Percentiles rank a stretch among this genome's conserved stretches.
Conservation (phyloP, 2,329 filamentous ascomycete genomes). For the Phialocephala sp. region DNA sequence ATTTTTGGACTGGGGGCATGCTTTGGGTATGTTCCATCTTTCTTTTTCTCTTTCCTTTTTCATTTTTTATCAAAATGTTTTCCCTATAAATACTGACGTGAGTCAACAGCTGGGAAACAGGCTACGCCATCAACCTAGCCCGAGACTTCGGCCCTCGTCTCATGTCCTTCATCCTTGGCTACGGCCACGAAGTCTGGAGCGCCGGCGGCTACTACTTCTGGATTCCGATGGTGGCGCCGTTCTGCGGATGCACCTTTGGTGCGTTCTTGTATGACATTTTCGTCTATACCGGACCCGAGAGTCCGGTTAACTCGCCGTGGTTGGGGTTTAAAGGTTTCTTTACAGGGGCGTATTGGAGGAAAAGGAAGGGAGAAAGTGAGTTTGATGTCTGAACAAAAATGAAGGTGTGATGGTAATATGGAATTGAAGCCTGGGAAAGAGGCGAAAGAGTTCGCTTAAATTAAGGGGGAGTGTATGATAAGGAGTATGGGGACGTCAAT, state of each 20-base stretch:
- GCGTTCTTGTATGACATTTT: slow-evolving; percentile 71
- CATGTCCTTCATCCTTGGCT: slow-evolving; percentile 70
- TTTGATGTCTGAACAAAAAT: neutral
- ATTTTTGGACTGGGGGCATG: slow-evolving; percentile 76
- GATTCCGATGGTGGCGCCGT: slow-evolving; percentile 76
- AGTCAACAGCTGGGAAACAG: slow-evolving; percentile 67
- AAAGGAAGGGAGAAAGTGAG: neutral
- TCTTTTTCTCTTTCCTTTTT: neutral
- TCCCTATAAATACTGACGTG: neutral
- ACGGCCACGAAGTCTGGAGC: slow-evolving; percentile 69
- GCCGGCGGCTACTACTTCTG: slow-evolving; percentile 76
- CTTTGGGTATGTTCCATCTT: slow-evolving; percentile 52
- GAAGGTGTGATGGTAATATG: neutral
- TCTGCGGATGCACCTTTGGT: slow-evolving; percentile 67
- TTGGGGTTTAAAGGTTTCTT: slow-evolving; percentile 63
- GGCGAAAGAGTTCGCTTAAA: neutral
- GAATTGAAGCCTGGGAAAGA: neutral
- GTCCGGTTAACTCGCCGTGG: slow-evolving; percentile 71
- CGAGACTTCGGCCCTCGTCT: slow-evolving; percentile 74
- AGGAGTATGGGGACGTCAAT: too few relatives aligned
- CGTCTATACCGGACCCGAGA: slow-evolving; percentile 69
- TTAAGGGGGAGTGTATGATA: neutral
- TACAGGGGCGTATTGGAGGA: neutral
- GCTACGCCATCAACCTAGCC: slow-evolving; percentile 76
- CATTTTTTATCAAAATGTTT: neutral